Evolutionary conservation across 495 filamentous ascomycete genomes (phyloP).

Genomic region (Daldinia loculata): DNA sequence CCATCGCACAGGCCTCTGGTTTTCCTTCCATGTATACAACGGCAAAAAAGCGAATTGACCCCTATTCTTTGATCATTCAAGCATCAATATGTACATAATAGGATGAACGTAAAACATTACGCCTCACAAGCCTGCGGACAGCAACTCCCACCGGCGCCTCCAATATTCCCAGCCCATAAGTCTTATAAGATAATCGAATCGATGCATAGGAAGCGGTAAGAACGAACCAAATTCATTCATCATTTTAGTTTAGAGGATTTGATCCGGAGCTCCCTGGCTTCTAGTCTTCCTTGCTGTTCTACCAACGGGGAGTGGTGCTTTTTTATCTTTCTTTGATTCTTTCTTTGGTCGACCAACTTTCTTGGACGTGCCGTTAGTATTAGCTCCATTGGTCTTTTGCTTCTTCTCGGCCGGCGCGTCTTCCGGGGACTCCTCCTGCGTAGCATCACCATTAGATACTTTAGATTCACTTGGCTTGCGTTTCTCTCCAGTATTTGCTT

Average conservation of each 20-base stretch:
- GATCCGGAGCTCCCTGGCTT: conserved; percentile 54
- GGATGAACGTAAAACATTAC: conserved; percentile 2
- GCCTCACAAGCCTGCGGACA: not conserved
- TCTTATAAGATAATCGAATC: conserved; percentile 7
- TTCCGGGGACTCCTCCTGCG: conserved; percentile 21
- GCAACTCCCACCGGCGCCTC: conserved; percentile 21
- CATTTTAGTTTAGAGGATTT: conserved; percentile 3
- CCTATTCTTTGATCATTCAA: not conserved
- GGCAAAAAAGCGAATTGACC: not conserved
- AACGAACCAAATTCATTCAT: conserved; percentile 17
- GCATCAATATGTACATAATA: conserved; percentile 29
- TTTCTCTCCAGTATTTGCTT: conserved; percentile 36
- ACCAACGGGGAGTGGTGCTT: conserved; percentile 44
- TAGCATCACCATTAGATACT: conserved; percentile 29
- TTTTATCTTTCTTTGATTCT: conserved; percentile 51
- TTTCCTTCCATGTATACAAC: not conserved
- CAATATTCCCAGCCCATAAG: conserved; percentile 2
- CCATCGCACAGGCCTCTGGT: not conserved
- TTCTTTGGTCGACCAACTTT: conserved; percentile 53
- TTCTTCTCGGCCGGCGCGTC: conserved; percentile 47
- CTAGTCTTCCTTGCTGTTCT: conserved; percentile 54
- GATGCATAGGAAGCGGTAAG: conserved; percentile 12
- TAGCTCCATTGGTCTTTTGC: conserved; percentile 44
- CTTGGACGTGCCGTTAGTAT: conserved; percentile 39
- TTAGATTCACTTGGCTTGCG: conserved; percentile 43